Base-by-base conservation (phyloP, 139 green algal species). In the Asterochloris erici region DNA sequence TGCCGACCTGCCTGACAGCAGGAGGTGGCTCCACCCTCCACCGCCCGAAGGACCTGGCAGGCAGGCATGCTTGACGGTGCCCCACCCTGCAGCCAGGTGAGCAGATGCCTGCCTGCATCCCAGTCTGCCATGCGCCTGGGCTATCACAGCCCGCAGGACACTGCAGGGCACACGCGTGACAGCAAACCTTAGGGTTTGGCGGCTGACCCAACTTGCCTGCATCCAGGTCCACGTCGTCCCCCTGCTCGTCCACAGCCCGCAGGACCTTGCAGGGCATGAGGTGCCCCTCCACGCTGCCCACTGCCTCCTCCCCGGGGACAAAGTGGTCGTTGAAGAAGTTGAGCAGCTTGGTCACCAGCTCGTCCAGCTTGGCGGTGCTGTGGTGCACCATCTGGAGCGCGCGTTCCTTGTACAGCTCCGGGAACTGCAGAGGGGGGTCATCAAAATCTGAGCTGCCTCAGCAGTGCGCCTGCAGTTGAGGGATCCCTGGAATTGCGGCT, bases 361-460 rank as follows among this genome's bases (percentile, higher is more conserved):
- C 84, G 21, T 92, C 89, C 11, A 85, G 54, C 1, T 78, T 81
- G 14, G 84, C 54, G 11, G 82, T 85, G 64, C 77, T 85, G 54
- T 94, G 91, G 62, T 95, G 89, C 19, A 94, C 87, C n/a, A 88
- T 61, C 1, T 77, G 71, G 11, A 84, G 61, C 9, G 89, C 82
- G 4, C 81, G 66, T 0, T 79, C 79, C 78, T 94, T 89, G 23
- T 86, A 84, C 47, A 86, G 80, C 29, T 79, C 77, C 15, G 91
- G 91, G 76, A 93, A 91, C 88, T 94, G 90, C 79, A 54, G 66
- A 11, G 16, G 68, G 54, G 66, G 26, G 24, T 29, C 54, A n/a
- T 19, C 38, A 26, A n/a, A 21, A 81, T 26, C 0, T n/a, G 23
- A 17, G 0, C 38, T 2, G 38, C 38, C 6, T 6, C 2, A 54